phyloP scores from a whole-genome alignment of 2,329 filamentous ascomycete genomes.

The Alternaria postmessia region DNA sequence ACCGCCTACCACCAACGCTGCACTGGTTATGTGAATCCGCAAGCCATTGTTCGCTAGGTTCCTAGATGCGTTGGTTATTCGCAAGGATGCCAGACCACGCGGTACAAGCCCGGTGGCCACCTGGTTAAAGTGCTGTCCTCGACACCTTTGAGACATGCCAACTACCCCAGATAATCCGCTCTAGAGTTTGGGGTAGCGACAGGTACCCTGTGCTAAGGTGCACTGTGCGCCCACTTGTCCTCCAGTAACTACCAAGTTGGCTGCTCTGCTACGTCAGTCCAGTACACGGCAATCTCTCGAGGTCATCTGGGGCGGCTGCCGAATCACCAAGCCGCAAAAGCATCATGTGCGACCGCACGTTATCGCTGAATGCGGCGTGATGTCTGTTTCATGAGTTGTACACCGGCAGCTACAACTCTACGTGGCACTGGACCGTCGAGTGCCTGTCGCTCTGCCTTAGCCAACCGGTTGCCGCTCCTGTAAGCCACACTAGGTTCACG shows the following conservation, averaged over 20 bases:
- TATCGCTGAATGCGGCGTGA: conserved; percentile 43
- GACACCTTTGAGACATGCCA: conserved; percentile 25
- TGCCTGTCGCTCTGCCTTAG: conserved; percentile 17
- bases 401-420: conserved; percentile 39
- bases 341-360: conserved; percentile 48
- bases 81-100: conserved; percentile 34
- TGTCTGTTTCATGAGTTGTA: conserved; percentile 53
- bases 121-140: conserved; percentile 18
- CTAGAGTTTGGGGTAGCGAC: conserved; percentile 23
- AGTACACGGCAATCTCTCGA: conserved; percentile 40
- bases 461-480: conserved; percentile 13
- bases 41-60: conserved; percentile 42
- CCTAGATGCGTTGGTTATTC: conserved; percentile 23
- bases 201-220: conserved; percentile 29
- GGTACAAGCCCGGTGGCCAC: conserved; percentile 27
- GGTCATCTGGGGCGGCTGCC: conserved; percentile 46
- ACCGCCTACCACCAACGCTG: conserved; percentile 23
- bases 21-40: conserved; percentile 16
- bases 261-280: conserved; percentile 39
- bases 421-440: conserved; percentile 31
- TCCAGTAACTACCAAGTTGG: conserved; percentile 20
- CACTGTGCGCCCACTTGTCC: conserved; percentile 25
- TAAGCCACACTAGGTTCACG: conserved; percentile 20
- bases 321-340: conserved; percentile 46
- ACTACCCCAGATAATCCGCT: conserved; percentile 31